Percentiles rank a stretch among this genome's conserved stretches.
Conservation (phyloP, 2,329 filamentous ascomycete genomes). For the Purpureocillium lavendulum region DNA sequence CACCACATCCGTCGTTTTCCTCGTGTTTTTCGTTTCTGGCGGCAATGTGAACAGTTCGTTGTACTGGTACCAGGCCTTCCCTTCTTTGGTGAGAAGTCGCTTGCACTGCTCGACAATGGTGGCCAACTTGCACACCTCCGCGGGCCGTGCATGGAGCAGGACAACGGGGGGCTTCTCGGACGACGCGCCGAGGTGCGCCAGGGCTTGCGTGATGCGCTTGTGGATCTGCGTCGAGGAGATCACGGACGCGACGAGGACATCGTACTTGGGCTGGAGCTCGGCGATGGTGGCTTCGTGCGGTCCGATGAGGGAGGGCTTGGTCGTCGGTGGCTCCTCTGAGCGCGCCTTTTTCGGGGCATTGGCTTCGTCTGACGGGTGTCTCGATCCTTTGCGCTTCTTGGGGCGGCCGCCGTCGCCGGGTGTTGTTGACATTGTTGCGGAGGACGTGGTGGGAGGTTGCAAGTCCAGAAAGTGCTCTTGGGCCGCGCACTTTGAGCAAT, state of each 20-base stretch:
- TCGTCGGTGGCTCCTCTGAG: conserved; percentile 4
- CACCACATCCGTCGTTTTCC: conserved; percentile 23
- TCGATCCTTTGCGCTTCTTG: conserved; percentile 7
- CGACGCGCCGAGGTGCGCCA: conserved; percentile 30
- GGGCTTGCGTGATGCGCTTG: conserved; percentile 39
- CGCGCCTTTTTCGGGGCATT: conserved; percentile 6
- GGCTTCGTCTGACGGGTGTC: neutral
- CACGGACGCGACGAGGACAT: conserved; percentile 44
- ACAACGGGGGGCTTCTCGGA: conserved; percentile 22
- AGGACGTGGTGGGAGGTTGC: neutral
- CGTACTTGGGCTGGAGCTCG: conserved; percentile 36
- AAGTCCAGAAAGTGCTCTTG: neutral
- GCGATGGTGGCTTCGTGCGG: conserved; percentile 34
- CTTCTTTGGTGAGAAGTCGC: conserved; percentile 39
- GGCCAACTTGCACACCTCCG: conserved; percentile 55
- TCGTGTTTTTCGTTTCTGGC: conserved; percentile 10
- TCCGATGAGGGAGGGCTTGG: conserved; percentile 16
- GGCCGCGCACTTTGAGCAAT: conserved; percentile 1
- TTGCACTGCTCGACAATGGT: conserved; percentile 60
- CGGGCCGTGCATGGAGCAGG: conserved; percentile 42
- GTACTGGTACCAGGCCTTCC: conserved; percentile 46
- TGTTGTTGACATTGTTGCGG: conserved; percentile 4
- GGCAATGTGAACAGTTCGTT: conserved; percentile 45
- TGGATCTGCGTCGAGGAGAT: conserved; percentile 53
- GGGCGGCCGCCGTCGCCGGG: neutral